A percentile compares a stretch with the other conserved stretches of the same genome.
These are phyloP conservation scores for Gillenia trifoliata DNA, from an alignment of 306 rosid species.

Conservation along the genomic window DNA sequence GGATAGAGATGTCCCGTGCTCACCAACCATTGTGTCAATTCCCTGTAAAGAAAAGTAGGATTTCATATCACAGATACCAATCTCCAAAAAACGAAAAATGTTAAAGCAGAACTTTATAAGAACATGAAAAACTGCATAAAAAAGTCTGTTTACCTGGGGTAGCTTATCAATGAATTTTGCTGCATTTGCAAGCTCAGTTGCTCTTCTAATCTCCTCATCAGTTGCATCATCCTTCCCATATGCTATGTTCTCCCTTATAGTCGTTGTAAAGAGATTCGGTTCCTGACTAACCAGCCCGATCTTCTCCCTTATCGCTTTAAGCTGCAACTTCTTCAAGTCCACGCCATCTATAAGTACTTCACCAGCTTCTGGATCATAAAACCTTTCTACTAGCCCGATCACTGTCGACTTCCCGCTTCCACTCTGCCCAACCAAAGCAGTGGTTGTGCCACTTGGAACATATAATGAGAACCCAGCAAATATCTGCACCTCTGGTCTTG, in stretches of 20 bases:
- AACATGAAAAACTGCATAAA: not conserved
- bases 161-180: conserved; percentile 73
- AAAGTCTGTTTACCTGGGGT: conserved; percentile 38
- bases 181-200: conserved; percentile 79
- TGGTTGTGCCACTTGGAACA: conserved; percentile 62
- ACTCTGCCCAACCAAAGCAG: conserved; percentile 90
- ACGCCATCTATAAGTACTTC: conserved; percentile 74
- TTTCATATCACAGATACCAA: not conserved
- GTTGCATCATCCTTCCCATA: conserved; percentile 87
- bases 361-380: conserved; percentile 87
- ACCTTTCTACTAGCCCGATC: conserved; percentile 68
- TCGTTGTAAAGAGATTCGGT: conserved; percentile 59
- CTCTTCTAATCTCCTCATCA: conserved; percentile 50
- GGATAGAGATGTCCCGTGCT: conserved; percentile 84
- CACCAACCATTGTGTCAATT: conserved; percentile 75
- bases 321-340: conserved; percentile 46
- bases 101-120: not conserved
- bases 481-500: conserved; percentile 68
- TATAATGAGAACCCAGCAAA: conserved; percentile 70
- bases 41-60: conserved; percentile 42
- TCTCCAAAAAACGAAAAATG: not conserved
- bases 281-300: conserved; percentile 93
- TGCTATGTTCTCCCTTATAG: conserved; percentile 63
- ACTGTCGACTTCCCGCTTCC: conserved; percentile 96
- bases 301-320: conserved; percentile 70